phyloP scores from a whole-genome alignment of 768 basidiomycete species.

The Cystobasidium tubakii region DNA sequence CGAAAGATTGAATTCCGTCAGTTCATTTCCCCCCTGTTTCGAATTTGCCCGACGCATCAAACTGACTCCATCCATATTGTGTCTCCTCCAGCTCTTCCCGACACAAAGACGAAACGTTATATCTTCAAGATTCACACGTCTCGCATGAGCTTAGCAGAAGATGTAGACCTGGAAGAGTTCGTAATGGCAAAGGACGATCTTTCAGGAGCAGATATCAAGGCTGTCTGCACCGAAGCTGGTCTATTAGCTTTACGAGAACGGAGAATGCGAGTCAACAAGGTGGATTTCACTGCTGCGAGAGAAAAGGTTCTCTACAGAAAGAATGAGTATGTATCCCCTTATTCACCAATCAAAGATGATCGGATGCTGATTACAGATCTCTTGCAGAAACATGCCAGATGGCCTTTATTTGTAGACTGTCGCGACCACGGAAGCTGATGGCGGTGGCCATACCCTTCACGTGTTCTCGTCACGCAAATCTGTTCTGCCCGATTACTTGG shows the following conservation, averaged over 20 bases:
- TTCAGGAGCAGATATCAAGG: conserved; percentile 94
- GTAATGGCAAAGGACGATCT: conserved; percentile 87
- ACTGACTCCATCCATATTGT: conserved; percentile 32
- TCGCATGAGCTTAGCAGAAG: conserved; percentile 79
- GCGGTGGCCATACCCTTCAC: neutral
- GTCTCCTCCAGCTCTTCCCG: conserved; percentile 63
- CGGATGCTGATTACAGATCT: too few species aligned
- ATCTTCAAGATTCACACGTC: conserved; percentile 88
- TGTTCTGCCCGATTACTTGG: neutral
- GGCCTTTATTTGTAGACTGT: conserved; percentile 66
- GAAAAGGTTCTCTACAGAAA: conserved; percentile 99
- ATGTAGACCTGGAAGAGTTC: conserved; percentile 88
- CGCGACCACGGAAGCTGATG: neutral
- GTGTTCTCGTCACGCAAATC: neutral
- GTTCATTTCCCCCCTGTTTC: neutral
- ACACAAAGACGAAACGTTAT: conserved; percentile 97
- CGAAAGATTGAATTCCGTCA: conserved; percentile 83
- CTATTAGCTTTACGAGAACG: conserved; percentile 87
- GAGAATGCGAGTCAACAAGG: conserved; percentile 86
- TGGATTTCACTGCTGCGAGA: conserved; percentile 79
- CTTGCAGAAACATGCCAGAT: conserved; percentile 57
- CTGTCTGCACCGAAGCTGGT: conserved; percentile 98
- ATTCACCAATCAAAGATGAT: too few species aligned
- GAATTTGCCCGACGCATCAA: too few species aligned
- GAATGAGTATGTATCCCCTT: conserved; percentile 62